phyloP scores from a whole-genome alignment of 2,329 filamentous ascomycete genomes.

The Dactylonectria estremocensis region DNA sequence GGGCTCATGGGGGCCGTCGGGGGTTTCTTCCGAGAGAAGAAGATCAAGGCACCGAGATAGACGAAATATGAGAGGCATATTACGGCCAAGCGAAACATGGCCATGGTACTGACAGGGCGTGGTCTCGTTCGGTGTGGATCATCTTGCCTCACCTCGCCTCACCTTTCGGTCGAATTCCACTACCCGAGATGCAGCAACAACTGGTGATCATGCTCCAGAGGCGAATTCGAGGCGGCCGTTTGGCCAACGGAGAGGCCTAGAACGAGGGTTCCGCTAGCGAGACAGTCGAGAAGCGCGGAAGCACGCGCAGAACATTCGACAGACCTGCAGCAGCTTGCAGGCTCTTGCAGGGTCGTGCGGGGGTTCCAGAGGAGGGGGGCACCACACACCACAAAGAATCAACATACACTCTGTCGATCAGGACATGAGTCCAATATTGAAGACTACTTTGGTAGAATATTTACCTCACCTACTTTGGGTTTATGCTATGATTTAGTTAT shows the following conservation, averaged over 20 bases:
- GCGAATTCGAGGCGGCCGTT: constrained; percentile 29
- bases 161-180: constrained; percentile 7
- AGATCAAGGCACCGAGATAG: constrained; percentile 22
- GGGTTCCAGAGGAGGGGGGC: no score
- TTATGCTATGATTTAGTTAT: no score
- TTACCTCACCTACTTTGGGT: no score
- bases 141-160: constrained; percentile 13
- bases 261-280: constrained; percentile 16
- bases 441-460: no score
- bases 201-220: constrained; percentile 25
- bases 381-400: no score
- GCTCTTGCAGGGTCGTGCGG: background rate
- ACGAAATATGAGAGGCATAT: constrained; percentile 4
- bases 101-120: constrained; percentile 8
- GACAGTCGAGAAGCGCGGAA: constrained; percentile 28
- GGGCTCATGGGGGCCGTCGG: constrained; percentile 72
- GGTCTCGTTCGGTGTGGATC: background rate
- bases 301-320: constrained; percentile 45
- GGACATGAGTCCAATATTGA: no score
- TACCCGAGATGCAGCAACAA: constrained; percentile 34
- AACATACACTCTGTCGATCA: no score
- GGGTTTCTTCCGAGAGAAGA: constrained; percentile 71
- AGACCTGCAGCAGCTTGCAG: constrained; percentile 19
- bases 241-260: constrained; percentile 17
- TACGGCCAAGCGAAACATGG: background rate